phyloP scores from a whole-genome alignment of 768 basidiomycete genomes.

The Agaricus blazei region DNA sequence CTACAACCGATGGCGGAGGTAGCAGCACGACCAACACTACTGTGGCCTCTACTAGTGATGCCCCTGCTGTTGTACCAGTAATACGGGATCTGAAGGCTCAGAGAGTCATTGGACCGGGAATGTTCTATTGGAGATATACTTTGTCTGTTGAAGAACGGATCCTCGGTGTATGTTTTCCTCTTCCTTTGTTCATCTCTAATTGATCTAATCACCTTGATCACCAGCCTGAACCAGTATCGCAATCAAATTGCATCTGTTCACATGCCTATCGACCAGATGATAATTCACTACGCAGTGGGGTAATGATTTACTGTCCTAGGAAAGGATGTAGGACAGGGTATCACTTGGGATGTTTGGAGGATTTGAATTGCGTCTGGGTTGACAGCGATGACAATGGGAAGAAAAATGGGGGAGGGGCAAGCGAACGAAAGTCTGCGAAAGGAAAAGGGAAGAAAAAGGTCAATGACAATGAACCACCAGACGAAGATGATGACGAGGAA shows the following conservation, averaged over 20 bases:
- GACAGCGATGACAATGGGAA: background rate
- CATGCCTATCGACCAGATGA: conserved; percentile 42
- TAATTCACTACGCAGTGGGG: conserved; percentile 10
- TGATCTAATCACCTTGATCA: background rate
- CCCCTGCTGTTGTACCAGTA: no score
- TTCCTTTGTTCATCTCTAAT: background rate
- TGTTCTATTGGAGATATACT: conserved; percentile 46
- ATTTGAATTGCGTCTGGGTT: conserved; percentile 10
- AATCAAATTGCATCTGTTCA: conserved; percentile 38
- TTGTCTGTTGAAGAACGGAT: conserved; percentile 28
- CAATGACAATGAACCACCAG: background rate
- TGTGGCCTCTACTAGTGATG: no score
- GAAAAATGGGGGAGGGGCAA: background rate
- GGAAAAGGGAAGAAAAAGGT: background rate
- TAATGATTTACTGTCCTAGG: conserved; percentile 57
- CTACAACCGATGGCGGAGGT: background rate
- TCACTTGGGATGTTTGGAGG: conserved; percentile 43
- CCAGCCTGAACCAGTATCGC: conserved; percentile 36
- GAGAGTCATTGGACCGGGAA: conserved; percentile 34
- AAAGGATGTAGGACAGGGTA: conserved; percentile 41
- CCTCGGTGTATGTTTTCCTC: conserved; percentile 28
- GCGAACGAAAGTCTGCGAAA: background rate
- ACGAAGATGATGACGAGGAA: background rate
- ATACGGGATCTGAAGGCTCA: conserved; percentile 17
- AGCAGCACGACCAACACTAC: no score